Percentiles rank a stretch among this genome's conserved stretches.
Evolutionary conservation across 768 basidiomycete genomes (phyloP).

Genomic region (Boletales sp.): DNA sequence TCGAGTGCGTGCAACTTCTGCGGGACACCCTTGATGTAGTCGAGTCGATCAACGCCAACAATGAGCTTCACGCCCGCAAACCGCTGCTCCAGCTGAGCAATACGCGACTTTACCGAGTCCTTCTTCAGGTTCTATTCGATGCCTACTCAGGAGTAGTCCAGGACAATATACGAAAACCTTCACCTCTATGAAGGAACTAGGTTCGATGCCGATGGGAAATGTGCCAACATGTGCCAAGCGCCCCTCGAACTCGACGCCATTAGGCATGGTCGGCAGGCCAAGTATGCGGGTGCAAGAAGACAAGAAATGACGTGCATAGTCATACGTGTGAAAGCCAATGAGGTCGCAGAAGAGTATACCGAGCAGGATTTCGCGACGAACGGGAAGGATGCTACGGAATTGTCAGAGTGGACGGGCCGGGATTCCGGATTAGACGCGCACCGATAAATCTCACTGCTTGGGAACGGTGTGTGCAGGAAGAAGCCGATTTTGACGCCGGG

Average conservation of each 20-base stretch:
- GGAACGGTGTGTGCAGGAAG: conserved; percentile 98
- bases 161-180: conserved; percentile 10
- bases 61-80: conserved; percentile 96
- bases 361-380: conserved; percentile 95
- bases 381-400: conserved; percentile 79
- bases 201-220: conserved; percentile 99
- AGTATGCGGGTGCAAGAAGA: conserved; percentile 98
- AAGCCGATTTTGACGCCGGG: conserved; percentile 92
- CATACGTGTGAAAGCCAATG: conserved; percentile 99
- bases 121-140: conserved; percentile 67
- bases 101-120: conserved; percentile 74
- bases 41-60: conserved; percentile 95
- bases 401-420: conserved; percentile 7
- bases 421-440: conserved; percentile 35
- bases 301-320: conserved; percentile 98
- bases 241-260: conserved; percentile 95
- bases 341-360: conserved; percentile 95
- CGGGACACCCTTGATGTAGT: conserved; percentile 99
- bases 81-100: conserved; percentile 78
- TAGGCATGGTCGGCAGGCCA: conserved; percentile 93
- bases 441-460: conserved; percentile 97
- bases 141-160: background rate
- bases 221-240: conserved; percentile 96
- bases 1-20: conserved; percentile 97
- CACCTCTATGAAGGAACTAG: conserved; percentile 83